phyloP scores from a whole-genome alignment of 345 rosid genomes.

The Carallia pectinifolia region DNA sequence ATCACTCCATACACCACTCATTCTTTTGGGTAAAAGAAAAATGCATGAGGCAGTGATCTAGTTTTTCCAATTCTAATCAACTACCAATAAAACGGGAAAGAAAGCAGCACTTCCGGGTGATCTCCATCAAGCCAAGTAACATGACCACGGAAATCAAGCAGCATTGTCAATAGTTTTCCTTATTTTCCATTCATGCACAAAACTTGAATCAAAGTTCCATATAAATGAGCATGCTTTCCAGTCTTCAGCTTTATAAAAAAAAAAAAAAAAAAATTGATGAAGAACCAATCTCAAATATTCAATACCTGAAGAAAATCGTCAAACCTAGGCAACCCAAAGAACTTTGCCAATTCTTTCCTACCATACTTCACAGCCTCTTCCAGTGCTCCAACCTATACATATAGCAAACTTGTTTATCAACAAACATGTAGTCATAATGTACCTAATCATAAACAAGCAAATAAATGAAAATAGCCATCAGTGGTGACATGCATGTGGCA shows the following conservation, averaged over 20 bases:
- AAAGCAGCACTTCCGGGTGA: no score
- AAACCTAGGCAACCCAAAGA: conserved; percentile 51
- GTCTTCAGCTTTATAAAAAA: not conserved
- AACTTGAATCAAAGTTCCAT: no score
- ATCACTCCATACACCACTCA: no score
- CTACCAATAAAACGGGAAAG: no score
- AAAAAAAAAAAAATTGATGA: not conserved
- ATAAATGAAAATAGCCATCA: not conserved
- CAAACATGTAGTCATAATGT: not conserved
- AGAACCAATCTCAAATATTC: not conserved
- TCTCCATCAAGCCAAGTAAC: no score
- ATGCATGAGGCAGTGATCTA: no score
- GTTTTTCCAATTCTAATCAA: no score
- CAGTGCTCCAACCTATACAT: conserved; percentile 61
- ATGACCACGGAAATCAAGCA: no score
- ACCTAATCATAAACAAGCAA: not conserved
- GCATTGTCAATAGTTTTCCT: no score
- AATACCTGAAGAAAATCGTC: conserved; percentile 69
- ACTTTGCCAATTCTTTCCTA: conserved; percentile 66
- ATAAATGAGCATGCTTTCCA: no score
- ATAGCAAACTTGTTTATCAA: not conserved
- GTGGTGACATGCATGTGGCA: not conserved
- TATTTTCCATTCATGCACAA: no score
- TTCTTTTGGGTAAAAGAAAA: no score
- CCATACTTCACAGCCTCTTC: conserved; percentile 83